Evolutionary conservation across 305 asterid species (phyloP).

Genomic region (Fraxinus nigra): DNA sequence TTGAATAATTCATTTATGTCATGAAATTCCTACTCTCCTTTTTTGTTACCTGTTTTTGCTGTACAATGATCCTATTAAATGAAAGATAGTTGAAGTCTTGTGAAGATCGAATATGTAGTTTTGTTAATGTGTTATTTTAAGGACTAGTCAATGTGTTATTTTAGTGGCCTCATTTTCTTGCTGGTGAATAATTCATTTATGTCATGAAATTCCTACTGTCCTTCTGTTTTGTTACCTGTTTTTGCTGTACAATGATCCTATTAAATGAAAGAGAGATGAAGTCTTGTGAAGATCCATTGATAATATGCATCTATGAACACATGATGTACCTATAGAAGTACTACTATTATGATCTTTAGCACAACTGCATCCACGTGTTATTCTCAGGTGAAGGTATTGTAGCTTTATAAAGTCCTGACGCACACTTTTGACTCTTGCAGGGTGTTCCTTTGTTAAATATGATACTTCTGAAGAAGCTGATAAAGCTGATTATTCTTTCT

Average conservation of each 20-base stretch:
- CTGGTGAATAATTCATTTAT: background rate
- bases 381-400: background rate
- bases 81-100: background rate
- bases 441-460: slow-evolving; percentile 86
- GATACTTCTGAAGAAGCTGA: slow-evolving; percentile 86
- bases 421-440: slow-evolving; percentile 61
- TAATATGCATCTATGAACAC: background rate
- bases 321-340: background rate
- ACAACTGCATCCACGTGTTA: background rate
- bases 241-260: background rate
- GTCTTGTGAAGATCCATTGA: background rate
- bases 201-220: background rate
- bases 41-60: background rate
- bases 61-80: background rate
- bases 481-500: slow-evolving; percentile 11
- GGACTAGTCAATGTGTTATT: background rate
- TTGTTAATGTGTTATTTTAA: no score
- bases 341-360: background rate
- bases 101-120: background rate
- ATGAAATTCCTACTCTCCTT: background rate
- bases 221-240: background rate
- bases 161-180: background rate
- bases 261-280: background rate
- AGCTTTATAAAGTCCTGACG: slow-evolving; percentile 37
- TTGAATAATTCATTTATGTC: background rate